Percentiles rank a stretch among this genome's conserved stretches.
Conservation (phyloP, 495 filamentous ascomycete genomes). For the Penicillium roqueforti region DNA sequence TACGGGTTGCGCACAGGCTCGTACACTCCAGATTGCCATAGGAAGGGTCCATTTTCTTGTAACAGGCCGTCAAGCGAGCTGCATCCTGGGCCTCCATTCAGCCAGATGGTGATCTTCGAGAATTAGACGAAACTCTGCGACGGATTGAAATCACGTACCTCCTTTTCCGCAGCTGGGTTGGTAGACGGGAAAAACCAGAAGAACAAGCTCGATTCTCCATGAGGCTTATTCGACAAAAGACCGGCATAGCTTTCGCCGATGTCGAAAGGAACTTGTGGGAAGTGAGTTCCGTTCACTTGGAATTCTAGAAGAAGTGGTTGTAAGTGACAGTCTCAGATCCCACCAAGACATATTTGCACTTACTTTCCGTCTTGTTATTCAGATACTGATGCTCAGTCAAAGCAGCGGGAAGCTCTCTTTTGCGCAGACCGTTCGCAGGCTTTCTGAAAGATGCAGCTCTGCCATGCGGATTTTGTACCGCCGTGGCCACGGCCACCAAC, state of each 20-base stretch:
- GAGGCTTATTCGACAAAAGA: conserved; percentile 61
- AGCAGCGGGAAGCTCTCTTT: not conserved
- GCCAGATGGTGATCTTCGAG: conserved; percentile 59
- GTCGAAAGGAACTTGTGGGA: conserved; percentile 72
- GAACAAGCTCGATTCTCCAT: conserved; percentile 53
- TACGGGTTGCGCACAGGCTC: conserved; percentile 62
- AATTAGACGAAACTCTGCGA: not conserved
- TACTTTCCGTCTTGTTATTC: conserved; percentile 17
- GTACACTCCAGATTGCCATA: conserved; percentile 67
- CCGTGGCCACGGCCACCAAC: conserved; percentile 7
- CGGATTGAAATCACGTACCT: conserved; percentile 47
- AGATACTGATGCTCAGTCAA: conserved; percentile 11
- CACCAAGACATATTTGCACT: not conserved
- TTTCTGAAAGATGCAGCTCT: conserved; percentile 9
- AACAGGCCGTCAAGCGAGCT: conserved; percentile 65
- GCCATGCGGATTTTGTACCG: conserved; percentile 18
- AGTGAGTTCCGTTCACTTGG: conserved; percentile 59
- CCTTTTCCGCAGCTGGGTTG: conserved; percentile 52
- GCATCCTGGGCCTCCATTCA: conserved; percentile 69
- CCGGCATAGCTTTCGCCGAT: conserved; percentile 75
- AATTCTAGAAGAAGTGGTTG: conserved; percentile 40
- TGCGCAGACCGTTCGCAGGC: not conserved
- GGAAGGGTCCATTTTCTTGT: conserved; percentile 73
- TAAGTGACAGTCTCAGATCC: not conserved
- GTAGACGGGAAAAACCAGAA: conserved; percentile 74